phyloP scores from a whole-genome alignment of 768 basidiomycete species.

The Cantharellus anzutake region DNA sequence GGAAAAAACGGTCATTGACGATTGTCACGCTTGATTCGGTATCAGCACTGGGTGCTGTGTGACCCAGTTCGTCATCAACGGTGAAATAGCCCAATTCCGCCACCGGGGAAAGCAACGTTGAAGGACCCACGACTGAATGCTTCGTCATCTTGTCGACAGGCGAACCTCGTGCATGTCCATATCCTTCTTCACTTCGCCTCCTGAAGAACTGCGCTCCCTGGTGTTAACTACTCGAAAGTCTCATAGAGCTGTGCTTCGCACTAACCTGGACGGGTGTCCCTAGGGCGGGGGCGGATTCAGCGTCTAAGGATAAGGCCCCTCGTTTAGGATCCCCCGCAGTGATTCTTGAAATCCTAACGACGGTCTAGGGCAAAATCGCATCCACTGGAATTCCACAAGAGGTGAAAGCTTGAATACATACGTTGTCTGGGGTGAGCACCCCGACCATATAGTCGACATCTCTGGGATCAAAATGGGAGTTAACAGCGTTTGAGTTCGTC shows the following conservation, averaged over 20 bases:
- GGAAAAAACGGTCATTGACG: not conserved
- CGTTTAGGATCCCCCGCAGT: conserved; percentile 6
- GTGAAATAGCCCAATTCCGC: too few relatives aligned
- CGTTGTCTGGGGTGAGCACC: not conserved
- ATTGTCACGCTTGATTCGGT: not conserved
- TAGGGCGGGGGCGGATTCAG: conserved; percentile 1
- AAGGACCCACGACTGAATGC: too few relatives aligned
- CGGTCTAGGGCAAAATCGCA: not conserved
- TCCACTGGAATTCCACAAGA: not conserved
- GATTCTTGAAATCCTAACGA: conserved; percentile 1
- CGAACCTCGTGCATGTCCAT: too few relatives aligned
- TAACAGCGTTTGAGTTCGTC: too few relatives aligned
- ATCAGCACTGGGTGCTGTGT: too few relatives aligned
- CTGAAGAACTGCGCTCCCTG: too few relatives aligned
- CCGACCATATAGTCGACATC: conserved; percentile 4
- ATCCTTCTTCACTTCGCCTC: too few relatives aligned
- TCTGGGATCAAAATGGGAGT: not conserved
- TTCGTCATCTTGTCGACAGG: too few relatives aligned
- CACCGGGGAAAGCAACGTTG: too few relatives aligned
- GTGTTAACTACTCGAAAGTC: too few relatives aligned
- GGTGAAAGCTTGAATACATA: not conserved
- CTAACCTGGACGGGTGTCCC: not conserved
- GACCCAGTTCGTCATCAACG: too few relatives aligned
- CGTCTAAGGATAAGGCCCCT: conserved; percentile 5
- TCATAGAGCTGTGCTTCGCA: too few relatives aligned